Evolutionary conservation across 1,284 basidiomycete genomes (phyloP).

Genomic region (Boletus coffeatus): DNA sequence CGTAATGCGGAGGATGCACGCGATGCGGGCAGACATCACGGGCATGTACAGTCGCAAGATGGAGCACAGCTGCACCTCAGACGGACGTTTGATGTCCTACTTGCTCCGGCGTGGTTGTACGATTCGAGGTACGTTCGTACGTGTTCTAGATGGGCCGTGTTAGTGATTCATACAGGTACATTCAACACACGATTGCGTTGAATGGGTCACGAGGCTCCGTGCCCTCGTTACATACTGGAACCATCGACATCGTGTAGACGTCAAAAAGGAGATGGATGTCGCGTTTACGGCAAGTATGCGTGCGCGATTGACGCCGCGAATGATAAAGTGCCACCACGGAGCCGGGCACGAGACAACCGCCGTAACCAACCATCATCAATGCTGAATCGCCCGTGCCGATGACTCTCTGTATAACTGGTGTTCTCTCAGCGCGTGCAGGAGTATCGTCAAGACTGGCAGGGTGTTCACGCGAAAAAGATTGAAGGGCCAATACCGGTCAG

Average conservation of each 20-base stretch:
- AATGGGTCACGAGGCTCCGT: constrained; percentile 69
- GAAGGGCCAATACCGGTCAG: constrained; percentile 66
- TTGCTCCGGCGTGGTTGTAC: constrained; percentile 65
- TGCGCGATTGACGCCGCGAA: constrained; percentile 53
- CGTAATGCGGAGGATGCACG: constrained; percentile 46
- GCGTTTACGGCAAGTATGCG: constrained; percentile 47
- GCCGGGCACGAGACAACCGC: constrained; percentile 38
- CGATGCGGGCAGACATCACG: constrained; percentile 66
- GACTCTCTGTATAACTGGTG: constrained; percentile 75
- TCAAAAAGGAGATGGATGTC: constrained; percentile 74
- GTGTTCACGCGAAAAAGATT: constrained; percentile 64
- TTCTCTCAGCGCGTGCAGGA: constrained; percentile 64
- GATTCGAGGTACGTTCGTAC: constrained; percentile 59
- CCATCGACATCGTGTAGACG: constrained; percentile 61
- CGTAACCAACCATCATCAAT: constrained; percentile 46
- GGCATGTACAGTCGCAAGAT: constrained; percentile 38
- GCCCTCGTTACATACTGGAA: constrained; percentile 74
- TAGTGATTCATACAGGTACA: constrained; percentile 41
- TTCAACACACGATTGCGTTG: constrained; percentile 58
- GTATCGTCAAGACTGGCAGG: constrained; percentile 66
- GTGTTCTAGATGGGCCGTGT: constrained; percentile 3
- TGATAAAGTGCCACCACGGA: constrained; percentile 31
- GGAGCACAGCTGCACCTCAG: constrained; percentile 50
- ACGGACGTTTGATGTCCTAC: constrained; percentile 75
- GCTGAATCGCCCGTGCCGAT: constrained; percentile 53